phyloP scores from a whole-genome alignment of 495 filamentous ascomycete genomes.

The Aspergillus homomorphus region DNA sequence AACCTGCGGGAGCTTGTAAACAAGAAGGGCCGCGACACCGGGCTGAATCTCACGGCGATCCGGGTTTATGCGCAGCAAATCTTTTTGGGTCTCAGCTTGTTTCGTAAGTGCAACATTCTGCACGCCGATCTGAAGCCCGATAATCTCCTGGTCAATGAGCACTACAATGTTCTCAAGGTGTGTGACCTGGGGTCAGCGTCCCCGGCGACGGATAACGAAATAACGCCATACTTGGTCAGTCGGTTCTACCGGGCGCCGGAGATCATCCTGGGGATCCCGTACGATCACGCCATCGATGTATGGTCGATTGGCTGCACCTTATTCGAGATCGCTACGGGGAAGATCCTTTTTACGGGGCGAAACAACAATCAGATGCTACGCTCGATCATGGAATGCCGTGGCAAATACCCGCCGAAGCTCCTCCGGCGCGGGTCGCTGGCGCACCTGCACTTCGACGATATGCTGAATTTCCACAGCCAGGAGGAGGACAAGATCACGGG shows the following conservation, averaged over 20 bases:
- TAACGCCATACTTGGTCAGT: slow-evolving; percentile 90
- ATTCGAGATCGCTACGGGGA: slow-evolving; percentile 95
- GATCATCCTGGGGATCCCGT: slow-evolving; percentile 92
- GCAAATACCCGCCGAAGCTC: slow-evolving; percentile 84
- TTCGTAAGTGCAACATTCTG: slow-evolving; percentile 87
- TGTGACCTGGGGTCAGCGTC: slow-evolving; percentile 95
- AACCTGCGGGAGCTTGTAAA: slow-evolving; percentile 94
- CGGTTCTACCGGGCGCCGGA: slow-evolving; percentile 97
- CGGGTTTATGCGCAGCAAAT: slow-evolving; percentile 90
- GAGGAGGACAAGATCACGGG: slow-evolving; percentile 84
- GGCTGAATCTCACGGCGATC: slow-evolving; percentile 82
- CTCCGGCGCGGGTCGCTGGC: slow-evolving; percentile 74
- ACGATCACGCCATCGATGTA: slow-evolving; percentile 91
- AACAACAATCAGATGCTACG: slow-evolving; percentile 98
- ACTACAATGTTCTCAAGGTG: slow-evolving; percentile 81
- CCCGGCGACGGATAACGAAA: slow-evolving; percentile 83
- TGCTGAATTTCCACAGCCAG: slow-evolving; percentile 79
- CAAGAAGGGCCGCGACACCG: slow-evolving; percentile 91
- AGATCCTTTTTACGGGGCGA: slow-evolving; percentile 91
- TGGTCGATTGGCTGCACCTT: slow-evolving; percentile 98
- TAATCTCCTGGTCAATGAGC: slow-evolving; percentile 90
- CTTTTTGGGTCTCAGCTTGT: slow-evolving; percentile 78
- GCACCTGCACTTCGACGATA: slow-evolving; percentile 78
- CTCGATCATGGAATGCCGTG: slow-evolving; percentile 92
- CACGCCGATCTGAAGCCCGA: slow-evolving; percentile 97